phyloP scores from a whole-genome alignment of 1,284 basidiomycete genomes.

The Tylopilus sp. region DNA sequence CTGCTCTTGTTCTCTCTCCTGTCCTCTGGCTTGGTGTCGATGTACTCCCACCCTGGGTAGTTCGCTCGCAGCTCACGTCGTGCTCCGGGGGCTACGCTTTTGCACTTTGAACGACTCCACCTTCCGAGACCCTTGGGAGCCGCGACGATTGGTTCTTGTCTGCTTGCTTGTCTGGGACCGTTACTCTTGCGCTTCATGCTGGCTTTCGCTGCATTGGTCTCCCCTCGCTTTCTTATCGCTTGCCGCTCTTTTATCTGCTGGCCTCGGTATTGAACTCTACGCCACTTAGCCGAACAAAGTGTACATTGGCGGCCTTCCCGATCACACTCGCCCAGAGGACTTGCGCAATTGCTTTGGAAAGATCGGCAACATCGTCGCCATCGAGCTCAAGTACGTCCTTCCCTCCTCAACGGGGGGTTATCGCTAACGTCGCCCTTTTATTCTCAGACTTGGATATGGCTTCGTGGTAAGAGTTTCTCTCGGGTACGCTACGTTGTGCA shows the following conservation, averaged over 20 bases:
- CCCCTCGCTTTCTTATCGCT: slow-evolving; percentile 48
- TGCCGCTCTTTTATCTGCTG: slow-evolving; percentile 37
- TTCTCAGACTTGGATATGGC: slow-evolving; percentile 65
- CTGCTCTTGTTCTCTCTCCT: slow-evolving; percentile 19
- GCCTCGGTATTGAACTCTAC: slow-evolving; percentile 59
- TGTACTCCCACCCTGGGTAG: slow-evolving; percentile 19
- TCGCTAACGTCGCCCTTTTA: slow-evolving; percentile 9
- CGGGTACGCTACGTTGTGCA: background rate
- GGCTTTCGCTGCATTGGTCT: slow-evolving; percentile 29
- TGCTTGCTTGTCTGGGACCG: slow-evolving; percentile 23
- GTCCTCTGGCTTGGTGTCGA: slow-evolving; percentile 25
- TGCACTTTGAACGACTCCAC: slow-evolving; percentile 18
- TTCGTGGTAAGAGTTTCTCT: slow-evolving; percentile 62
- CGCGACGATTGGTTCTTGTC: slow-evolving; percentile 14
- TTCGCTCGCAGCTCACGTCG: slow-evolving; percentile 13
- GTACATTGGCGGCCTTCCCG: slow-evolving; percentile 82
- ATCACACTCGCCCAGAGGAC: slow-evolving; percentile 79
- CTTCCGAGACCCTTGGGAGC: slow-evolving; percentile 18
- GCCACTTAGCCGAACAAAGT: slow-evolving; percentile 81
- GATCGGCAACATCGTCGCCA: slow-evolving; percentile 69
- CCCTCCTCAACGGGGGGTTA: background rate
- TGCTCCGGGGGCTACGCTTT: slow-evolving; percentile 23
- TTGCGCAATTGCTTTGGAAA: slow-evolving; percentile 80
- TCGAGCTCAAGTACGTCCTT: slow-evolving; percentile 74
- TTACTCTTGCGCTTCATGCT: slow-evolving; percentile 19